phyloP scores from a whole-genome alignment of 1,139 yeast genomes.

The Trichomonascaceae sp. region DNA sequence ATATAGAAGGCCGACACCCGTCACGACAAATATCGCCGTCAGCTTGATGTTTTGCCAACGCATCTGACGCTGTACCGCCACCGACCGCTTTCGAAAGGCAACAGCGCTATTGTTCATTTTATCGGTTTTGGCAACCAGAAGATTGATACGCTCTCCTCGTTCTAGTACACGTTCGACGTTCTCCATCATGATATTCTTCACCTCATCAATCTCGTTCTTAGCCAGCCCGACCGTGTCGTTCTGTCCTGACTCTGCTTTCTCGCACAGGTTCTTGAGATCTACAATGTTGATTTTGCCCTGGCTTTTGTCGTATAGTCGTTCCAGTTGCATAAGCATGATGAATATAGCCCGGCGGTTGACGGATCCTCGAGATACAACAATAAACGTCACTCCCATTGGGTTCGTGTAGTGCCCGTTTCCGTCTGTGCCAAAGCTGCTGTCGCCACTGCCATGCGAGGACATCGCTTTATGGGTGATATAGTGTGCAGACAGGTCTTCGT shows the following conservation, averaged over 20 bases:
- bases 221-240: conserved; percentile 19
- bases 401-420: conserved; percentile 4
- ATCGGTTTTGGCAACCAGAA: conserved; percentile 72
- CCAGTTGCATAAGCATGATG: conserved; percentile 20
- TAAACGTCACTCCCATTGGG: conserved; percentile 22
- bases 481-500: conserved; percentile 24
- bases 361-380: conserved; percentile 18
- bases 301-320: conserved; percentile 11
- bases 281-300: conserved; percentile 7
- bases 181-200: conserved; percentile 29
- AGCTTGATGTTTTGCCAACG: conserved; percentile 24
- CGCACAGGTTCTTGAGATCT: conserved; percentile 12
- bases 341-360: conserved; percentile 25
- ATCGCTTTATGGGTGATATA: conserved; percentile 19
- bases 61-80: conserved; percentile 48
- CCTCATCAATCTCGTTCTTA: conserved; percentile 27
- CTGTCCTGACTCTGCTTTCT: conserved; percentile 17
- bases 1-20: conserved; percentile 1
- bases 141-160: conserved; percentile 68
- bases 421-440: conserved; percentile 13
- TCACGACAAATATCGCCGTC: not conserved
- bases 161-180: conserved; percentile 40
- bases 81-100: conserved; percentile 63
- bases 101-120: conserved; percentile 54
- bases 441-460: too few species aligned